Base-by-base conservation (phyloP, 495 filamentous ascomycete species). In the Aspergillus bertholletiae region DNA sequence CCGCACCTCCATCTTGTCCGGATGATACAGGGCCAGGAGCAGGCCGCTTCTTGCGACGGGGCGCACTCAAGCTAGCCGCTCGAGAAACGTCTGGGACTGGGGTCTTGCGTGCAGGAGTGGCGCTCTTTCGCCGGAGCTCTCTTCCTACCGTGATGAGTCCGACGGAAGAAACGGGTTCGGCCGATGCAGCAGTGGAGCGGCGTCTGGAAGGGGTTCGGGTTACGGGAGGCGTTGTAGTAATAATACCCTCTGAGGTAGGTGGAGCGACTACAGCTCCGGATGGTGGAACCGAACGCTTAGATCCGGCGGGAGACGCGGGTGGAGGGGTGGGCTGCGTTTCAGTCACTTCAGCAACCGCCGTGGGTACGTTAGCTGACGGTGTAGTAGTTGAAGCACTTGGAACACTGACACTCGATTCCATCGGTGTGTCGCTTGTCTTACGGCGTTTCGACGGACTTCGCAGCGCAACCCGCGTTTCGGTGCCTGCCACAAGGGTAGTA, bases 1-100 rank as follows among this genome's bases (percentile, higher is more conserved):
- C 86, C 56, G 79, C 83, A 69, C 87, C 88, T 49, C 87, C 89
- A 58, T 88, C 84, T 53, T 83, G 83, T 18, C 81, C 84, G 15
- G 82, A 81, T 27, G 73, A 75, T n/a, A 94, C 82, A 32, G 85
- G 80, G 23, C 87, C 92, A 9, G 89, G 90, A 12, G 88, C 88
- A 22, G 88, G 89, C 28, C 88, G 85, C 69, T 88, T 92, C 35
- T 70, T 80, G 60, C 70, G 79, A 60, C 79, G 76, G 46, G 70
- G 76, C 13, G 70, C 79, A 24, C 76, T 77, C 17, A 74, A 66
- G 7, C 74, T 73, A 18, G 77, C 71, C 9, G 74, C 73, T n/a
- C 78, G 69, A 11, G 76, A 72, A 15, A 69, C 59, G 23, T 83
- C 74, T n/a, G 75, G 76, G 24, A 75, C 73, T 0, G 81, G 81